Base-by-base conservation (phyloP, 495 filamentous ascomycete species). In the Aspergillus hancockii region DNA sequence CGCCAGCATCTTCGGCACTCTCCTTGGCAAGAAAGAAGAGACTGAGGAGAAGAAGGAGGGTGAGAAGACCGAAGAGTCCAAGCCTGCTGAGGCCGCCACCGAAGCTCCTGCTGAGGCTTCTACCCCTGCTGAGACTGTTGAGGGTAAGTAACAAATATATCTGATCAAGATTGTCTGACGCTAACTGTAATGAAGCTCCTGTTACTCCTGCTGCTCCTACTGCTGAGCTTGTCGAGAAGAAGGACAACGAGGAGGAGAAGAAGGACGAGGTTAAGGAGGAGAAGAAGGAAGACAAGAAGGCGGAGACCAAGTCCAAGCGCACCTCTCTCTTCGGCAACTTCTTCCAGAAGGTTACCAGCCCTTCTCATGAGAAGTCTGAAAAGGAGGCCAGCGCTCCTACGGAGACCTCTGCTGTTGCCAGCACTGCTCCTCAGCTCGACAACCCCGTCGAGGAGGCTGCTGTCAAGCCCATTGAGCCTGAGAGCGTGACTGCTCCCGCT, bases 21-120 rank as follows among this genome's bases (percentile, higher is more conserved):
- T 92, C 47, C 79, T 90, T 3, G 83, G 85, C 67, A 92, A 91
- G 85, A 89, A 88, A 75, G 87, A 91, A 55, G 85, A 87, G 69
- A 69, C 80, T 52, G 84, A 89, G 76, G 77, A 81, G 64, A 70
- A 80, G 60, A 79, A 84, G 71, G 82, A 80, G 62, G 76, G 71
- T 50, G 66, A 69, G 40, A 78, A 81, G 71, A 62, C 67, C 16
- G 75, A 72, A 52, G 73, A 79, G 52, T 57, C 64, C 40, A 68
- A 74, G 64, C 59, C 73, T 51, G 69, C 71, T 38, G 68, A 72
- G 63, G 49, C 65, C 54, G 55, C 50, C 49, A 61, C 67, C 50
- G 70, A 75, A 56, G 40, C 70, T 52, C 54, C 64, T 41, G 56
- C 67, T 63, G 60, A 66, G 41, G 71, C 67, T 54, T 59, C 63